These are phyloP conservation scores for Dunaliella sp. DNA, from an alignment of 139 green algal species.

Conservation along the genomic window DNA sequence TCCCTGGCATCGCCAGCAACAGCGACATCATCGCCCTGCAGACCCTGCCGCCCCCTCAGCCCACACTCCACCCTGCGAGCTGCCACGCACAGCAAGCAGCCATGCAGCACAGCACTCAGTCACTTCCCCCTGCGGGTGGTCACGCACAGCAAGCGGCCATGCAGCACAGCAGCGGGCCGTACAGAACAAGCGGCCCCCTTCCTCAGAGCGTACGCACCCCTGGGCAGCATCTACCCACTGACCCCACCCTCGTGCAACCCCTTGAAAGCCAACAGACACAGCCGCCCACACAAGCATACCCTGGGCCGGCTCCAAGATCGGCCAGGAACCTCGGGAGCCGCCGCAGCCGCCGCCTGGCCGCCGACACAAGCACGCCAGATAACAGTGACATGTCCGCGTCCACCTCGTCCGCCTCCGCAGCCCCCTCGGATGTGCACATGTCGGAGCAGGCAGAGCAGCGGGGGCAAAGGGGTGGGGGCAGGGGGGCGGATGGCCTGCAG, in stretches of 20 bases:
- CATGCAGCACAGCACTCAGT: neutral
- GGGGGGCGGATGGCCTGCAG: no score
- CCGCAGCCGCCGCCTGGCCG: no score
- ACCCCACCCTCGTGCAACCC: no score
- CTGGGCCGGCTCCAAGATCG: no score
- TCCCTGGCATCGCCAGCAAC: neutral
- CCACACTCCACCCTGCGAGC: neutral
- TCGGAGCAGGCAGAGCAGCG: neutral
- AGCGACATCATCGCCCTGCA: neutral
- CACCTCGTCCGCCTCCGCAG: neutral
- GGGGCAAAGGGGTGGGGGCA: no score
- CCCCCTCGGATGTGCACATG: neutral
- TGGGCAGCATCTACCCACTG: neutral
- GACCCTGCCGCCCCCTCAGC: neutral
- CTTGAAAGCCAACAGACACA: neutral
- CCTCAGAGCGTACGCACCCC: neutral
- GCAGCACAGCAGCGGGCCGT: neutral
- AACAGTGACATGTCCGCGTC: neutral
- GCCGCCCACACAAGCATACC: no score
- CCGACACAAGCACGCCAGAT: neutral
- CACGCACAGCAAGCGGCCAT: neutral
- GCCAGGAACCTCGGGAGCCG: no score
- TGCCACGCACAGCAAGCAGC: neutral
- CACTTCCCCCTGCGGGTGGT: neutral
- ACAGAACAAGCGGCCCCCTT: no score